Evolutionary conservation across 2,329 filamentous ascomycete species (phyloP).

Genomic region (Claviceps spartinae): DNA sequence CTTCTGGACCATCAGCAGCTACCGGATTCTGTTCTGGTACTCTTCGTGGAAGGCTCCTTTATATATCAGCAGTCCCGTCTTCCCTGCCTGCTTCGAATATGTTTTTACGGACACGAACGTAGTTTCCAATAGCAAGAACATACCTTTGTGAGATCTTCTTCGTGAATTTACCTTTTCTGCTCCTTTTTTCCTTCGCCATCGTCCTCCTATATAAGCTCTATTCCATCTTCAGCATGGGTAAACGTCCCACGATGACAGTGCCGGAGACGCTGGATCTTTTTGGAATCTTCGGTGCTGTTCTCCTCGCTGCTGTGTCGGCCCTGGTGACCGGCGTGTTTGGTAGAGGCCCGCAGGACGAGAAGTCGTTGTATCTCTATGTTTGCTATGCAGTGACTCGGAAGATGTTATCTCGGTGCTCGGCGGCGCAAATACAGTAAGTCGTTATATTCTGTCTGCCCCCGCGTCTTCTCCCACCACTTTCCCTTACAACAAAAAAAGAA

Average conservation of each 20-base stretch:
- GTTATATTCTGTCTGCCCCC: too few species aligned
- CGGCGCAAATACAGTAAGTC: conserved; percentile 9
- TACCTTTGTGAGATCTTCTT: neutral
- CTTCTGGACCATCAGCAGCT: too few species aligned
- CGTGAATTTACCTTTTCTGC: neutral
- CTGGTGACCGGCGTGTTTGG: conserved; percentile 3
- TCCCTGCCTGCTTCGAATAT: too few species aligned
- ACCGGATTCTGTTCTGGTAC: too few species aligned
- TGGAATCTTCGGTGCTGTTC: conserved; percentile 5
- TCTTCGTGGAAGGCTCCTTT: too few species aligned
- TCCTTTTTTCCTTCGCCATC: neutral
- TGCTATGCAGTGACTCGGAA: conserved; percentile 9
- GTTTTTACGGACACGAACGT: too few species aligned
- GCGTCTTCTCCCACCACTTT: too few species aligned
- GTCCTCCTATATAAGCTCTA: too few species aligned
- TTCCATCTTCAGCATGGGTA: too few species aligned
- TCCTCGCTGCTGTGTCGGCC: conserved; percentile 1
- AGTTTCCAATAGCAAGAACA: too few species aligned
- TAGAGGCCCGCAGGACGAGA: conserved; percentile 7
- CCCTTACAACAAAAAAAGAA: neutral
- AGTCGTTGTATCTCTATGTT: conserved; percentile 9
- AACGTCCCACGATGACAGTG: neutral
- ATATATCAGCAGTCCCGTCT: too few species aligned
- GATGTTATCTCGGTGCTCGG: conserved; percentile 5
- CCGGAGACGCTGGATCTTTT: conserved; percentile 8